phyloP scores from a whole-genome alignment of 805 yeast species.

The Cephaloascus fragrans region DNA sequence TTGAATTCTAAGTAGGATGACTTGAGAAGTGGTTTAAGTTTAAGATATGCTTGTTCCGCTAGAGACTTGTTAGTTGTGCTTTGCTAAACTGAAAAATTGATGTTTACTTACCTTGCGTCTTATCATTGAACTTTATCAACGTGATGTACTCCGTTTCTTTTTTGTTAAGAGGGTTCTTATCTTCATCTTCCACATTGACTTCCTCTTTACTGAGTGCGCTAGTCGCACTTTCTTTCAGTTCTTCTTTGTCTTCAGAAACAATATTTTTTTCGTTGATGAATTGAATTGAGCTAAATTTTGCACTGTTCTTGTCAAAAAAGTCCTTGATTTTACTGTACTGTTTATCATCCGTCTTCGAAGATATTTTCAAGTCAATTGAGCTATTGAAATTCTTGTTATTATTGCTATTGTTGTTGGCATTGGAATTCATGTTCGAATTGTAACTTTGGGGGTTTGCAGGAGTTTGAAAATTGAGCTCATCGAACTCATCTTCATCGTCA shows the following conservation, averaged over 20 bases:
- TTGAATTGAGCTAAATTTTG: background rate
- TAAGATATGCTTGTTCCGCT: background rate
- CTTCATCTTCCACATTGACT: no score
- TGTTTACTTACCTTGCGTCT: background rate
- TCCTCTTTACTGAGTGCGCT: no score
- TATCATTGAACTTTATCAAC: background rate
- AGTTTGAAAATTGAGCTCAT: no score
- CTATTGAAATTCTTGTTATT: background rate
- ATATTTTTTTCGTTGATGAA: background rate
- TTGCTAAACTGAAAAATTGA: no score
- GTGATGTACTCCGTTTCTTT: background rate
- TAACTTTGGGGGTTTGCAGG: no score
- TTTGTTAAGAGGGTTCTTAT: no score
- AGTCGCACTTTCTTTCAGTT: no score
- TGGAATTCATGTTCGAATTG: no score
- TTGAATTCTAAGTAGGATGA: constrained; percentile 4
- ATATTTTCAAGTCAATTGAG: background rate
- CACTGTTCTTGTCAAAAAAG: background rate
- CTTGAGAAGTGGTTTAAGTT: background rate
- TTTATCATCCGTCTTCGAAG: background rate
- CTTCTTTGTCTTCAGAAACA: no score
- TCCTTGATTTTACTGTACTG: background rate
- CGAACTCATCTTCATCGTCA: constrained; percentile 53
- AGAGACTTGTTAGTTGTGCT: background rate
- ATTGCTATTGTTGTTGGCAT: background rate